phyloP scores from a whole-genome alignment of 2,329 filamentous ascomycete genomes.

The Trichoderma brevicompactum region DNA sequence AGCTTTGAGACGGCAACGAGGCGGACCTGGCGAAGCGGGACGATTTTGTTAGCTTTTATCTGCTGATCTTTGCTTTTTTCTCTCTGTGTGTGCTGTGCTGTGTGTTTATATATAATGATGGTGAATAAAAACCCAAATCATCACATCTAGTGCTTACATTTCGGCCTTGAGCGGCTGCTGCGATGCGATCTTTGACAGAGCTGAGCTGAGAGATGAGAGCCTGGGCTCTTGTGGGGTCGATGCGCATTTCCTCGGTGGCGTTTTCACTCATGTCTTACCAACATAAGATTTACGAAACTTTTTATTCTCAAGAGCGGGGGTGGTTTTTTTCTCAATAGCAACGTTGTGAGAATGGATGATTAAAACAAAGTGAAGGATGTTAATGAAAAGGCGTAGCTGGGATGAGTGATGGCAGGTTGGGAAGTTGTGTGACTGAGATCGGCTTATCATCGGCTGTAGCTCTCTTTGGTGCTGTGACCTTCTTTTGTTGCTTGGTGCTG shows the following conservation, averaged over 20 bases:
- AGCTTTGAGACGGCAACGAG: conserved; percentile 96
- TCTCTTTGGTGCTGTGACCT: too few species aligned
- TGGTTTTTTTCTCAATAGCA: too few species aligned
- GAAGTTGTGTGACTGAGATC: conserved; percentile 30
- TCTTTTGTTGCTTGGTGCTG: neutral
- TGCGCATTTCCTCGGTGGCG: conserved; percentile 58
- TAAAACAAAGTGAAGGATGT: neutral
- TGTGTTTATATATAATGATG: neutral
- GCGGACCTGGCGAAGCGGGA: conserved; percentile 62
- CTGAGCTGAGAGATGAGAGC: conserved; percentile 66
- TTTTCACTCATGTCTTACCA: conserved; percentile 47
- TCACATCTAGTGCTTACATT: conserved; percentile 49
- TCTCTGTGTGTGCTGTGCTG: neutral
- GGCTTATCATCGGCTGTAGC: conserved; percentile 43
- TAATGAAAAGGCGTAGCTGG: neutral
- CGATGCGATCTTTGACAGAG: conserved; percentile 62
- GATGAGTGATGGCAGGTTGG: neutral
- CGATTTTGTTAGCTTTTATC: conserved; percentile 31
- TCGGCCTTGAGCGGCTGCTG: conserved; percentile 56
- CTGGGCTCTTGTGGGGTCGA: conserved; percentile 64
- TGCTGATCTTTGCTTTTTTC: neutral
- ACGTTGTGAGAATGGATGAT: neutral
- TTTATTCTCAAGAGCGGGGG: too few species aligned
- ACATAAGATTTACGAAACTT: neutral
- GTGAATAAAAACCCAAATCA: neutral